Evolutionary conservation across 2,329 filamentous ascomycete species (phyloP), one percentile per base, ranked within the genome.

Genomic region (Karstenula rhodostoma): DNA sequence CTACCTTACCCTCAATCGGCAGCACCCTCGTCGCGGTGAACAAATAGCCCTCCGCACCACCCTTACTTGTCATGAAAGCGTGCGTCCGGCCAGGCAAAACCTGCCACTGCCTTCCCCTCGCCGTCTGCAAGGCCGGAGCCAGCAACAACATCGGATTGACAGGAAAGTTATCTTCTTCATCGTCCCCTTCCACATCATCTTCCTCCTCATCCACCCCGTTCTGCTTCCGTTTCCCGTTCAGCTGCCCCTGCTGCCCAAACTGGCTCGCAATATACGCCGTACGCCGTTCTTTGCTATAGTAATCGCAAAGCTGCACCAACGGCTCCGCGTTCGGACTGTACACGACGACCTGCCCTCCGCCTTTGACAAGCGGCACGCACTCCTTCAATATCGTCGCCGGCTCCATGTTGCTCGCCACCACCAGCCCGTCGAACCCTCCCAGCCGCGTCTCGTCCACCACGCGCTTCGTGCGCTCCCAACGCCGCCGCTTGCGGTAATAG

Each of bases 21-120:
- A 94, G 81, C 0, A 95, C 93, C 67, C 89, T 87, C 75, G 90
- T 92, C 0, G 86, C 94, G 29, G 93, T 94, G 67, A 98, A 93
- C 3, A 99, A 76, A 76, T 92, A 99, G 0, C 95, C 95, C 73
- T 98, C 94, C 0, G 93, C 88, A 0, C 94, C 94, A 22, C 95
- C 95, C 43, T 87, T 86, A 40, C 89, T 89, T 61, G 92, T 97
- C 95, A 99, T 99, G 57, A 96, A 79, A 7, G 95, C 95, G 80
- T 99, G 95, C 55, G 95, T 98, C 56, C 95, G 83, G 0, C 93
- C 92, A 0, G 95, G 95, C 49, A 99, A 78, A 1, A 97, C 94
- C 81, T 99, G 95, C 92, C 93, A 98, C 56, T 87, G 84, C 63
- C 91, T 85, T 5, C 91, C 89, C 15, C 92, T 85, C 50, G 90